Evolutionary conservation across 805 yeast species (phyloP), one percentile per base, ranked within the genome.

Genomic region (Millerozyma miso): DNA sequence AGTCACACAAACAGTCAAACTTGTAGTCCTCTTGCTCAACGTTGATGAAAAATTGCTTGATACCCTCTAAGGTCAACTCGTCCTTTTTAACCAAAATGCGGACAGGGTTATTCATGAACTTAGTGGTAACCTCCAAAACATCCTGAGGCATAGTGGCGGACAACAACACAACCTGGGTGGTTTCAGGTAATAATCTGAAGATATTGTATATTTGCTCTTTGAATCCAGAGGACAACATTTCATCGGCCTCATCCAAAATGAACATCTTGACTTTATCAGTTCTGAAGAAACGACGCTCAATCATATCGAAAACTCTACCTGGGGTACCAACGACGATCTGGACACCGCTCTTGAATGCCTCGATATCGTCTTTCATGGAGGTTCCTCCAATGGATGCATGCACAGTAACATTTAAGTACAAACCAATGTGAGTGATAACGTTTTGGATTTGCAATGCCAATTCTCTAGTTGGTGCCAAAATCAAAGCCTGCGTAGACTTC

Each of bases 301-400:
- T 90, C 91, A 93, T 88, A 69, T 93, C 98, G 59, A 75, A 80
- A 51, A 93, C 97, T 74, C 99, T 83, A 62, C 99, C 99, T 56
- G 99, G 99, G 46, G 99, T 93, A 63, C 98, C 99, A 58, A 89
- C 91, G 45, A 93, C 95, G 46, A 91, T 79, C 73, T 91, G 97
- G 52, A 86, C 95, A 54, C 95, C 96, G 51, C 80, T 79, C 59
- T 79, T 77, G 64, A 93, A 79, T 53, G 86, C 88, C 65, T 83
- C 85, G 52, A 86, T 76, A 73, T 93, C 99, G 52, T 89, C 93
- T 48, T 82, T 81, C 65, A 88, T 79, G 47, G 88, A 79, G 49
- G 95, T 91, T 66, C 99, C 99, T 69, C 99, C 99, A 60, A 93
- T 88, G 70, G 96, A 91, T 42, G 98, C 97, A 65, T 93, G 97